Base-by-base conservation (phyloP, 2,329 filamentous ascomycete species). In the Polychaeton citri region DNA sequence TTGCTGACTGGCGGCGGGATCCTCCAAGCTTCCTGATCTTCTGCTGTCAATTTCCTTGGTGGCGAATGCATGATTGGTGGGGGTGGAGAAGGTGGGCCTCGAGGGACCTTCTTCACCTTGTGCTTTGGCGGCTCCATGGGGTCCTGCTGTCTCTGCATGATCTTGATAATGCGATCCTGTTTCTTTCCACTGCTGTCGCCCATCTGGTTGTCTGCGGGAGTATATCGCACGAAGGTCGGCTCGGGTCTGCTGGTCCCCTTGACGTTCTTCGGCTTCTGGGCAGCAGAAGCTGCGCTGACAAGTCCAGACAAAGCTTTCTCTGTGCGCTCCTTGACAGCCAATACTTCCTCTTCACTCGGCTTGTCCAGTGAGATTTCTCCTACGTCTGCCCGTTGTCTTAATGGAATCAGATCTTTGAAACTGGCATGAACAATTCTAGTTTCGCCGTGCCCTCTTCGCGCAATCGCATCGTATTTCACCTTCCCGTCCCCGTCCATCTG, bases 91-190 rank as follows among this genome's bases (percentile, higher is more conserved):
- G 88, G 87, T 7, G 90, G 87, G 21, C 88, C 87, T 49, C 85
- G 75, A 7, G 88, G 88, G 39, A 98, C 93, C 64, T 95, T 94
- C 69, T 96, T 96, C 65, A 95, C 85, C 62, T 96, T 96, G 66
- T 96, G 95, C 54, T 95, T 96, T 2, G 90, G 88, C 1, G 90
- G 90, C 54, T 95, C 88, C 80, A 95, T 82, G 0, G 90, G 90
- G 61, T 98, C 90, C 47, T 80, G 72, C 58, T 96, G 88, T 38
- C 85, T 72, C 59, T 95, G 85, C 24, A 95, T 85, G 61, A 98
- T 96, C 68, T 96, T 96, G 75, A 98, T 92, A 46, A 98, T 94
- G 10, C 90, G 79, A 52, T 96, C 87, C 51, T 86, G 84, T 64
- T 94, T 93, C 59, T 79, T 80, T 26, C 74, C 76, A 17, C 67